phyloP scores from a whole-genome alignment of 2,329 filamentous ascomycete genomes.

The Epichloe glyceriae region DNA sequence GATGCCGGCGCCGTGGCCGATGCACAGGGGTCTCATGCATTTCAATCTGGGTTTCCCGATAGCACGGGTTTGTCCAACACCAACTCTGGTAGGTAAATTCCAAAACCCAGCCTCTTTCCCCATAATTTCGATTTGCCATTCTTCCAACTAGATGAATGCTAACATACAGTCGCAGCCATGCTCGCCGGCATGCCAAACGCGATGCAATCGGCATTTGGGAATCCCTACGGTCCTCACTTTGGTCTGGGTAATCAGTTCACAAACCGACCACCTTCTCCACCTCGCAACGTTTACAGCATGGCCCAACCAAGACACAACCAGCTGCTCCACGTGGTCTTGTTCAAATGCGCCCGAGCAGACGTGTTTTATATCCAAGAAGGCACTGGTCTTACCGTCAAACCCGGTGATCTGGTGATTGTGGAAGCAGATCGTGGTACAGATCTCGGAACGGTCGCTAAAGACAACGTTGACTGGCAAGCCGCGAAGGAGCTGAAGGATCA shows the following conservation, averaged over 20 bases:
- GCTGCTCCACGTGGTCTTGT: slow-evolving; percentile 77
- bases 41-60: slow-evolving; percentile 26
- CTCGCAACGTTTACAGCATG: slow-evolving; percentile 48
- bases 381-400: slow-evolving; percentile 79
- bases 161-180: slow-evolving; percentile 8
- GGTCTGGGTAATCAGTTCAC: slow-evolving; percentile 21
- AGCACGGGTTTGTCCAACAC: slow-evolving; percentile 21
- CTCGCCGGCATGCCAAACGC: slow-evolving; percentile 14
- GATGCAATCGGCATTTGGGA: slow-evolving; percentile 17
- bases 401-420: slow-evolving; percentile 89
- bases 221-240: slow-evolving; percentile 35
- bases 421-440: slow-evolving; percentile 95
- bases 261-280: slow-evolving; percentile 41
- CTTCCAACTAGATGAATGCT: neutral
- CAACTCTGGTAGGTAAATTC: slow-evolving; percentile 25
- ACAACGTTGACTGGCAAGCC: slow-evolving; percentile 75
- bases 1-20: slow-evolving; percentile 32
- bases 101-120: neutral
- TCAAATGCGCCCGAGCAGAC: slow-evolving; percentile 91
- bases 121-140: neutral
- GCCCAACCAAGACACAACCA: slow-evolving; percentile 52
- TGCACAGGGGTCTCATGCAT: slow-evolving; percentile 29
- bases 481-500: slow-evolving; percentile 85
- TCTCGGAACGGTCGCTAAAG: slow-evolving; percentile 79
- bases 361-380: slow-evolving; percentile 96